These are phyloP conservation scores for Rheum nobile DNA, from an alignment of 148 eudicot genomes.

Conservation along the genomic window DNA sequence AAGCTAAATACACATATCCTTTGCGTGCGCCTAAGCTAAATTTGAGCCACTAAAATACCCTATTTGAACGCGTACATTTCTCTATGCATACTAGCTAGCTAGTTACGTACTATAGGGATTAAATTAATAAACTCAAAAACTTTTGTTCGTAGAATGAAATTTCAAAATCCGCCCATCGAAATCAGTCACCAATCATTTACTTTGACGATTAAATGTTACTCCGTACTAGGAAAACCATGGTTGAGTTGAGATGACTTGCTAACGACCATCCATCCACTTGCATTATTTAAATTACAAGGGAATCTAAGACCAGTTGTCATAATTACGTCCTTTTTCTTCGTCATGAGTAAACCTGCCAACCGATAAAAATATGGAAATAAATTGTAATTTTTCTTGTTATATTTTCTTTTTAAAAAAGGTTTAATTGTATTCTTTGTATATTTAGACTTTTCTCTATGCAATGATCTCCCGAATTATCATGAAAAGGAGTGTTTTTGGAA, in stretches of 20 bases:
- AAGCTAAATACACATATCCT: no score
- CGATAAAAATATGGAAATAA: not conserved
- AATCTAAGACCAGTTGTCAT: not conserved
- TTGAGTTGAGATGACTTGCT: not conserved
- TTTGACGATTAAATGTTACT: not conserved
- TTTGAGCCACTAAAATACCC: no score
- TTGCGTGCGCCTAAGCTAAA: no score
- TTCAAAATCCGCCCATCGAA: not conserved
- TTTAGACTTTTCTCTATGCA: no score
- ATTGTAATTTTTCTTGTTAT: no score
- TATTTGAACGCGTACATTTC: no score
- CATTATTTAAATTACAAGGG: not conserved
- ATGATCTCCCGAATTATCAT: no score
- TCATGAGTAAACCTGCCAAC: not conserved
- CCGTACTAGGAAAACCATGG: slow-evolving; percentile 1
- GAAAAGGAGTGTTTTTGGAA: no score
- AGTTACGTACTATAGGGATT: not conserved
- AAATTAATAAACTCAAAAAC: not conserved
- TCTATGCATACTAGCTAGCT: not conserved
- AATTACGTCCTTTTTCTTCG: not conserved
- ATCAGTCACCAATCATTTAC: slow-evolving; percentile 6
- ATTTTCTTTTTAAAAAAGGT: no score
- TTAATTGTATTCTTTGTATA: no score
- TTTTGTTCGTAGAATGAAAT: not conserved
- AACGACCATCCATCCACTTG: not conserved